A percentile compares a stretch with the other conserved stretches of the same genome.
phyloP scores from a whole-genome alignment of 2,329 filamentous ascomycete genomes.

The Metarhizium anisopliae region DNA sequence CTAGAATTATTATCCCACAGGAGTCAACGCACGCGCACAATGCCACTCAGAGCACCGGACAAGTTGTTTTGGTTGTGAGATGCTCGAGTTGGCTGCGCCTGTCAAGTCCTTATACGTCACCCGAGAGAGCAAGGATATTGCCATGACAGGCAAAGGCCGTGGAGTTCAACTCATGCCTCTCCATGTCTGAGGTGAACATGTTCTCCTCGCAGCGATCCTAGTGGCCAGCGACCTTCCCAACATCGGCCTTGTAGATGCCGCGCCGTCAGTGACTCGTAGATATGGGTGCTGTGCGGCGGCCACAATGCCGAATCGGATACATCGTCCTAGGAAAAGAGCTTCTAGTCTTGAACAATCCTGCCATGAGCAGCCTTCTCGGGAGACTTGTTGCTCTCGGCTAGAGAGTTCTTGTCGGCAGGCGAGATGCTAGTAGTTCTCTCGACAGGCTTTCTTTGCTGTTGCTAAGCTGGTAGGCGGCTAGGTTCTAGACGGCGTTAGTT shows the following conservation, averaged over 20 bases:
- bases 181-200: slow-evolving; percentile 69
- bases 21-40: slow-evolving; percentile 89
- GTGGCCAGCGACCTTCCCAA: slow-evolving; percentile 94
- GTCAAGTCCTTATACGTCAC: slow-evolving; percentile 82
- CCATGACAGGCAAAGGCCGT: slow-evolving; percentile 99
- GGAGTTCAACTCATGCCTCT: slow-evolving; percentile 75
- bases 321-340: slow-evolving; percentile 95
- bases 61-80: slow-evolving; percentile 89
- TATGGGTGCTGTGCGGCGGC: slow-evolving; percentile 83
- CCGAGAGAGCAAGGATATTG: slow-evolving; percentile 74
- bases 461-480: slow-evolving; percentile 76
- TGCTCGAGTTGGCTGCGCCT: slow-evolving; percentile 89
- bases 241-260: slow-evolving; percentile 86
- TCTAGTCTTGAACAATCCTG: slow-evolving; percentile 88
- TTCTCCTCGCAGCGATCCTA: slow-evolving; percentile 83
- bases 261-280: slow-evolving; percentile 80
- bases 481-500: slow-evolving; percentile 42
- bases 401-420: slow-evolving; percentile 89
- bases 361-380: slow-evolving; percentile 95
- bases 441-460: slow-evolving; percentile 90
- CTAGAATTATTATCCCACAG: slow-evolving; percentile 96
- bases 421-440: slow-evolving; percentile 96
- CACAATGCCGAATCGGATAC: slow-evolving; percentile 90
- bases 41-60: slow-evolving; percentile 79
- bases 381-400: slow-evolving; percentile 89